Evolutionary conservation across 2,329 filamentous ascomycete genomes (phyloP), one percentile per base, ranked within the genome.

Genomic region (Rugonectria rugulosa): DNA sequence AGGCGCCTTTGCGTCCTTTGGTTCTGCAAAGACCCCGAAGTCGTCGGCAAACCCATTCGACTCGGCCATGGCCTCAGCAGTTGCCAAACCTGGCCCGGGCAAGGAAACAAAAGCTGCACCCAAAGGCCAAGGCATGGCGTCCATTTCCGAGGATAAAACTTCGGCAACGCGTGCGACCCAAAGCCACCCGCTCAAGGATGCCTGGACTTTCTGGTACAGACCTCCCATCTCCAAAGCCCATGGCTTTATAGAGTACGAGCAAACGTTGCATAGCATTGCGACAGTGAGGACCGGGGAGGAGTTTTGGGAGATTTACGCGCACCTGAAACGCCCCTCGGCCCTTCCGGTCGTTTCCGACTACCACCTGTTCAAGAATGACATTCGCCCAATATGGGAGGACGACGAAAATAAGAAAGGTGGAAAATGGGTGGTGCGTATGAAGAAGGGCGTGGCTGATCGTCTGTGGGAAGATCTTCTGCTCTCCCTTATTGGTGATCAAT

Each of bases 341-440:
- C 81, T 99, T 54, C 94, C 94, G 6, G 88, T 94, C 5, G 94
- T 98, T 24, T 97, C 93, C 20, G 95, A 99, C 76, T 99, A 97
- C 72, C 95, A 99, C 73, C 88, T 99, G 57, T 99, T 99, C 81
- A 96, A 95, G 76, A 92, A 95, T 71, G 94, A 93, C 50, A 93
- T 99, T 59, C 88, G 95, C 57, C 95, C 95, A 19, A 95, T 99
- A 66, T 99, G 95, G 95, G 95, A 99, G 75, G 95, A 99, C 67
- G 92, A 97, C 41, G 92, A 96, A 72, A 99, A 99, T 78, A 95
- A 92, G 75, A 89, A 88, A 65, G 95, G 95, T 50, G 95, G 95
- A 46, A 99, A 99, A 78, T 99, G 94, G 94, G 93, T 97, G 63
- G 88, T 99, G 72, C 85, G 94, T 63, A 79, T 99, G 72, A 97